phyloP scores from a whole-genome alignment of 2,329 filamentous ascomycete species.

The Cordyceps fumosorosea region DNA sequence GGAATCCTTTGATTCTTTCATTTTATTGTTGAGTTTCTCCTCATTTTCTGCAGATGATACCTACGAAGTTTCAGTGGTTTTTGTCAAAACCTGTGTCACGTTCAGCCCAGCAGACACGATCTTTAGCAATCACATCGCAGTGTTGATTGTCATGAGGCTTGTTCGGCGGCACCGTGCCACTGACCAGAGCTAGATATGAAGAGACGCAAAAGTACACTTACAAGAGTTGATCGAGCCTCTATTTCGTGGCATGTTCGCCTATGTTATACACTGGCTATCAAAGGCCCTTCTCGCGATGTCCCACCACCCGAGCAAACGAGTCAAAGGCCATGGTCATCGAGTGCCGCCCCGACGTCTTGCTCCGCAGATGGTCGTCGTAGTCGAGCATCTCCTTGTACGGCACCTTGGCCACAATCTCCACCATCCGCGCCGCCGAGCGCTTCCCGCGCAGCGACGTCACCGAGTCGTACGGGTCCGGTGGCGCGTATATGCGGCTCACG shows the following conservation, averaged over 20 bases:
- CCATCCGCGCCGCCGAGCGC: constrained; percentile 42
- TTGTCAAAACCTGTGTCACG: no score
- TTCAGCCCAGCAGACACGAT: no score
- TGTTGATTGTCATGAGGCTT: no score
- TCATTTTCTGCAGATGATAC: no score
- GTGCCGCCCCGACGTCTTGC: constrained; percentile 77
- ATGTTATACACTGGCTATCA: constrained; percentile 19
- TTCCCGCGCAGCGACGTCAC: constrained; percentile 50
- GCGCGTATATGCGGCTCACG: constrained; percentile 71
- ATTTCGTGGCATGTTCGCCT: not conserved
- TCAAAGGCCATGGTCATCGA: constrained; percentile 53
- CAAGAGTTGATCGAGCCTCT: not conserved
- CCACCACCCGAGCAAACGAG: constrained; percentile 49
- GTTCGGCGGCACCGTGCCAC: no score
- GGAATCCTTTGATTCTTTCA: no score
- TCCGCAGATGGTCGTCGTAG: constrained; percentile 82
- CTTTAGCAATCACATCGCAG: no score
- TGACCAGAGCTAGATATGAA: no score
- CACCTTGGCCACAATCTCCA: constrained; percentile 75
- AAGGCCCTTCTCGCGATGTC: constrained; percentile 45
- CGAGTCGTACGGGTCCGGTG: constrained; percentile 71
- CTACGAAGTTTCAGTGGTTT: no score
- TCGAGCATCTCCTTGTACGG: constrained; percentile 96
- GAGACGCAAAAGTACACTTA: not conserved
- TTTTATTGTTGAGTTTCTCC: no score